Evolutionary conservation across 2,329 filamentous ascomycete genomes (phyloP), one percentile per base, ranked within the genome.

Genomic region (Colletotrichum acutatum): DNA sequence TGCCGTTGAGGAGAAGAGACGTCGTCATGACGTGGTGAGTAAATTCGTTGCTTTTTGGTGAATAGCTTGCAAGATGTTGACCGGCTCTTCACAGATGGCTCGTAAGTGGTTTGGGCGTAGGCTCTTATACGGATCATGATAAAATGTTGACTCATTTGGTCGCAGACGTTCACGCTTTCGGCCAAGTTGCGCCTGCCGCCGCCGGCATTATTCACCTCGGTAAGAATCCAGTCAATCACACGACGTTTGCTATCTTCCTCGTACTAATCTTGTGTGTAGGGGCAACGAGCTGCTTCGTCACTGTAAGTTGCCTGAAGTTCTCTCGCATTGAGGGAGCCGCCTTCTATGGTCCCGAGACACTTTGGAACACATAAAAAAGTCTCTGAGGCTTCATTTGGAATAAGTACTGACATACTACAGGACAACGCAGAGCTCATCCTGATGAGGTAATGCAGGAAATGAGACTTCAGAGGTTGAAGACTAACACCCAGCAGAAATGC

Each of bases 191-290:
- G 4, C 94, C 94, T 1, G 92, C 90, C 42, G 94, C 94, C 11
- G 94, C 93, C 16, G 94, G 94, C 42, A 93, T 97, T 77, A 96
- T 98, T 73, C 95, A 98, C 81, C 91, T 89, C 81, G 70, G 70
- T 24, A 49, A 49, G 42, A 49, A 9, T 37, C 37, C 42, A 68
- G 42, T 37, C 28, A 11, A n/a, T 12, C 19, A 5, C 14, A 11
- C 32, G 19, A 32, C 16, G 1, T 8, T 2, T 9, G 42, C 4
- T 9, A 19, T n/a, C 5, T 8, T n/a, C 19, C 9, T 19, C 19
- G 19, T 49, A 49, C 42, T 34, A 12, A 34, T 30, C 24, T 3
- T 30, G 11, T 59, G 71, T 56, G 11, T 59, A 72, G 66, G 74
- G 74, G 81, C 81, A 14, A 84, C 83, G 2, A 82, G 78, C 74